Conservation (phyloP, 1,284 basidiomycete species). For the Malassezia yamatoensis region DNA sequence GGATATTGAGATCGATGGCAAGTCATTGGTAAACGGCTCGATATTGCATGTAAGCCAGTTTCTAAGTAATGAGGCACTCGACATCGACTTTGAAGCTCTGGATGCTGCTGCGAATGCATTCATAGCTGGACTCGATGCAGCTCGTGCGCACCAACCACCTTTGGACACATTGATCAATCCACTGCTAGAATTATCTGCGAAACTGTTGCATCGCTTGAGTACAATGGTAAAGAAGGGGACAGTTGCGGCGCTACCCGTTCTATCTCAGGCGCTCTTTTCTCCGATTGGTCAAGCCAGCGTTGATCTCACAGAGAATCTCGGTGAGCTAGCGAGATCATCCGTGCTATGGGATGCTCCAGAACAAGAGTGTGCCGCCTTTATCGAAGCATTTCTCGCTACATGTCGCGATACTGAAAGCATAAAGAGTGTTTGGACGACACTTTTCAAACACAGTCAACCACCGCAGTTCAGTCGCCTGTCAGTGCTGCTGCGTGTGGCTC, state of each 20-base stretch:
- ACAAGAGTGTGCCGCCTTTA: background rate
- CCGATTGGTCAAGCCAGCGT: background rate
- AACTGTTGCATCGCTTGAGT: background rate
- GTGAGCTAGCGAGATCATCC: background rate
- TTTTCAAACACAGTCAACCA: background rate
- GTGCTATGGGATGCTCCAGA: background rate
- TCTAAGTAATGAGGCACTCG: background rate
- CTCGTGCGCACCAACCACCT: background rate
- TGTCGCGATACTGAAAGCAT: background rate
- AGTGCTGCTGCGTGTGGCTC: constrained; percentile 2
- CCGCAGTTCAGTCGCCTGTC: background rate
- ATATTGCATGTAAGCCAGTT: background rate
- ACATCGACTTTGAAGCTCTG: background rate
- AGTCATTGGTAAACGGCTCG: background rate
- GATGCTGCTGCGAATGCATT: background rate
- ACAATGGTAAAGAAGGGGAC: background rate
- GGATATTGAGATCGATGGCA: background rate
- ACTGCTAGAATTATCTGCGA: background rate
- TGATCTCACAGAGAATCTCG: background rate
- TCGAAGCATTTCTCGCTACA: constrained; percentile 7
- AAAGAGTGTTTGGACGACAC: background rate
- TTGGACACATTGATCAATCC: background rate
- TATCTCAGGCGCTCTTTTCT: background rate
- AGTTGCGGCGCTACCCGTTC: background rate
- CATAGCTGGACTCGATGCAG: constrained; percentile 5